Evolutionary conservation across 2,329 filamentous ascomycete genomes (phyloP).

Genomic region (Pseudogymnoascus sp.): DNA sequence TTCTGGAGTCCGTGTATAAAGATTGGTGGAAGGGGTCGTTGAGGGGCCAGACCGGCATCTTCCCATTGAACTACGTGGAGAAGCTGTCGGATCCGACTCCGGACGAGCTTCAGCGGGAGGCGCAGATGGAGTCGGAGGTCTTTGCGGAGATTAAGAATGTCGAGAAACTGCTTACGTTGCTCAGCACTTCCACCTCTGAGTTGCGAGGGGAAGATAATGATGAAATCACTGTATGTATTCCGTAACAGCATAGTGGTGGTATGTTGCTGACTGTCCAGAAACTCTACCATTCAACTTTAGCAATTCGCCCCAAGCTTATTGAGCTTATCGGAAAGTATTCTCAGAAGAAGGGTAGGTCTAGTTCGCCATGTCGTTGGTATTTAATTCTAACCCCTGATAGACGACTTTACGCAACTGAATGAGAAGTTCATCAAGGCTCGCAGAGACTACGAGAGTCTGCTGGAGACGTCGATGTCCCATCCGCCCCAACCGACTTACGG

Average conservation of each 20-base stretch:
- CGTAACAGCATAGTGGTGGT: neutral
- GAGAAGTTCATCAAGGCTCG: conserved; percentile 99
- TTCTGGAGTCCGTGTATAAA: conserved; percentile 96
- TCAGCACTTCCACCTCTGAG: conserved; percentile 79
- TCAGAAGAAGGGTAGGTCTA: conserved; percentile 79
- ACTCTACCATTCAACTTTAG: conserved; percentile 85
- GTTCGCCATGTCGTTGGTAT: neutral
- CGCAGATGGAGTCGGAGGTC: conserved; percentile 83
- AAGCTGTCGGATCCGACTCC: conserved; percentile 91
- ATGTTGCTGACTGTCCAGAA: conserved; percentile 42
- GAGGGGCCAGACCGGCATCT: conserved; percentile 91
- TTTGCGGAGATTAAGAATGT: conserved; percentile 73
- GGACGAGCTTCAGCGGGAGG: conserved; percentile 89
- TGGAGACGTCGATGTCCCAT: conserved; percentile 95
- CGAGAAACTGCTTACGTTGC: conserved; percentile 73
- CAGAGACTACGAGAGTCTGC: conserved; percentile 89
- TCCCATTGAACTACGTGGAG: conserved; percentile 97
- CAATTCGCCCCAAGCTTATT: conserved; percentile 93
- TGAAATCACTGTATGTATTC: conserved; percentile 69
- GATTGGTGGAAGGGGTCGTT: conserved; percentile 99
- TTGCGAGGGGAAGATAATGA: conserved; percentile 88
- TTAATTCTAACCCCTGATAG: conserved; percentile 39
- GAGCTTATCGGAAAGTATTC: conserved; percentile 98
- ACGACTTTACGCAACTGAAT: conserved; percentile 97
- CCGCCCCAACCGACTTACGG: conserved; percentile 76